These are phyloP conservation scores for Uronychia binucleata DNA, from an alignment of 73 alveolate genomes.

Conservation along the genomic window DNA sequence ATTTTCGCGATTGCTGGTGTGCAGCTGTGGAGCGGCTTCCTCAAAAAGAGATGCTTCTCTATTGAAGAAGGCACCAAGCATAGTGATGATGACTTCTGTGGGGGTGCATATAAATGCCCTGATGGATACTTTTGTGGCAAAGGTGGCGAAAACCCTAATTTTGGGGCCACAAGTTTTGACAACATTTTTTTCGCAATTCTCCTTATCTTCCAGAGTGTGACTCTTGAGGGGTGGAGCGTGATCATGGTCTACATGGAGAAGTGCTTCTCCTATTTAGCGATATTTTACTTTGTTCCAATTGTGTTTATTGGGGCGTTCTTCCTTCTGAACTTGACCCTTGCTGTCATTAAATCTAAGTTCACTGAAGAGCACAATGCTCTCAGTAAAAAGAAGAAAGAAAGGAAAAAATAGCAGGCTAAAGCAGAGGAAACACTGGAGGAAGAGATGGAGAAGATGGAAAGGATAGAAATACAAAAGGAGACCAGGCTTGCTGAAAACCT, in stretches of 20 bases:
- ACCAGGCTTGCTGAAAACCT: neutral
- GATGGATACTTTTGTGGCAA: constrained; percentile 87
- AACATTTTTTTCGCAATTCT: constrained; percentile 35
- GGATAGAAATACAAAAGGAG: neutral
- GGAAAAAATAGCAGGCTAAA: neutral
- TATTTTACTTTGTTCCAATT: constrained; percentile 52
- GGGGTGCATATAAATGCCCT: constrained; percentile 55
- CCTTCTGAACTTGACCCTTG: constrained; percentile 61
- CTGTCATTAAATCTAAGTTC: constrained; percentile 63
- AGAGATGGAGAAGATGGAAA: neutral
- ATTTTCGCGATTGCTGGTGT: constrained; percentile 95
- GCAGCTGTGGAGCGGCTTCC: constrained; percentile 90
- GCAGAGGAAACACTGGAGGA: no score
- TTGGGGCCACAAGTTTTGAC: constrained; percentile 59
- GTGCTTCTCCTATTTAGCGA: constrained; percentile 46
- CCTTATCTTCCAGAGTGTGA: constrained; percentile 60
- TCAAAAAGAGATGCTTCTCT: constrained; percentile 82
- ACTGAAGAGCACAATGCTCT: constrained; percentile 50
- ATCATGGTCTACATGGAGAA: constrained; percentile 48
- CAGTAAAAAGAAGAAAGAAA: constrained; percentile 10
- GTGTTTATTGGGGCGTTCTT: constrained; percentile 67
- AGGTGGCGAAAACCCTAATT: constrained; percentile 33
- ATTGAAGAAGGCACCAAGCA: constrained; percentile 55
- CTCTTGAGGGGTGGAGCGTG: constrained; percentile 87
- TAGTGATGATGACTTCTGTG: constrained; percentile 48